Conservation (phyloP, 2,329 filamentous ascomycete genomes). For the Cladobotryum protrusum region DNA sequence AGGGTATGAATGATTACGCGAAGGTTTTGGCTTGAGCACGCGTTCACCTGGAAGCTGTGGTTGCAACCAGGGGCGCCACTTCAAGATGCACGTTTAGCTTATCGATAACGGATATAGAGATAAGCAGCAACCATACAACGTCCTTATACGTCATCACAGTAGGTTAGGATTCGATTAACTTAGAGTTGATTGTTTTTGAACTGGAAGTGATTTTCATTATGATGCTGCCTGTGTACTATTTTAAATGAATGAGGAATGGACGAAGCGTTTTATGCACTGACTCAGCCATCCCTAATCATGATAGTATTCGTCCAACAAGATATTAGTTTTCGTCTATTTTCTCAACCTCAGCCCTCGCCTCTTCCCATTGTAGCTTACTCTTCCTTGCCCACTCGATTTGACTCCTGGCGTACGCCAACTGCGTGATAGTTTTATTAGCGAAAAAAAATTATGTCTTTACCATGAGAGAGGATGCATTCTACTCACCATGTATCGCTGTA, state of each 20-base stretch:
- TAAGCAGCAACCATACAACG: too few relatives aligned
- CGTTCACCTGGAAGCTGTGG: too few relatives aligned
- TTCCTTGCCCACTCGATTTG: slow-evolving; percentile 94
- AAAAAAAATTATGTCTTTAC: not conserved
- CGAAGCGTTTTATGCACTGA: not conserved
- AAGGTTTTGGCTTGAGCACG: too few relatives aligned
- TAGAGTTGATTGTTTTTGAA: too few relatives aligned
- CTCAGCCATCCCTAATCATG: not conserved
- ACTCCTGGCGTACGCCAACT: slow-evolving; percentile 88
- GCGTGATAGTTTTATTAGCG: slow-evolving; percentile 8
- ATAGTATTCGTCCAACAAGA: not conserved
- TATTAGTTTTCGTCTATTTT: slow-evolving; percentile 66
- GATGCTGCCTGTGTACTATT: too few relatives aligned
- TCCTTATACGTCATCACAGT: not conserved
- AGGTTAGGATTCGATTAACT: not conserved
- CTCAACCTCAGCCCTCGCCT: slow-evolving; percentile 77
- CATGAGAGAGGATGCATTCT: not conserved
- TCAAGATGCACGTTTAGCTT: too few relatives aligned
- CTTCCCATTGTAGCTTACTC: slow-evolving; percentile 85
- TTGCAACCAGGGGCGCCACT: too few relatives aligned
- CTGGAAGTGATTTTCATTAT: too few relatives aligned
- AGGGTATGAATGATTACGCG: too few relatives aligned
- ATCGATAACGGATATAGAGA: too few relatives aligned
- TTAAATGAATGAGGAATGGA: not conserved
- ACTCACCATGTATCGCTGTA: slow-evolving; percentile 90